phyloP scores from a whole-genome alignment of 1,139 yeast species.

The Yamadazyma siamensis region DNA sequence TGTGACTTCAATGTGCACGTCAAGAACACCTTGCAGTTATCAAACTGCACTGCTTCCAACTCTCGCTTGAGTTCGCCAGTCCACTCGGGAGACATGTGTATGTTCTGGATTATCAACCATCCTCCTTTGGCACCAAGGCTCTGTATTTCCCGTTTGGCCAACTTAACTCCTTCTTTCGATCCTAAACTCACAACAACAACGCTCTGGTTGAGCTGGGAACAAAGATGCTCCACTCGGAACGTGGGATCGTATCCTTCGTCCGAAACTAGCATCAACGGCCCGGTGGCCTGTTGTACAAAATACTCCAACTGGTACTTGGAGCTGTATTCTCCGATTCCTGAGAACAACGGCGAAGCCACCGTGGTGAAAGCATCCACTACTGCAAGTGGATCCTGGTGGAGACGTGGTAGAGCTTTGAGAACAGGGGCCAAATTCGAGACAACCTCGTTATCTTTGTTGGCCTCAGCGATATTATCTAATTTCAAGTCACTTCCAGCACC shows the following conservation, averaged over 20 bases:
- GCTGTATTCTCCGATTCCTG: constrained; percentile 22
- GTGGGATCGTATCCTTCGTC: constrained; percentile 69
- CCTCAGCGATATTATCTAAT: constrained; percentile 4
- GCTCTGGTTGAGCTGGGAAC: constrained; percentile 21
- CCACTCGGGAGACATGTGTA: constrained; percentile 72
- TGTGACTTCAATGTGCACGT: constrained; percentile 51
- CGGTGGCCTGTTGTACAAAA: constrained; percentile 16
- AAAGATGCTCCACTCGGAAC: constrained; percentile 46
- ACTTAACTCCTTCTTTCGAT: constrained; percentile 59
- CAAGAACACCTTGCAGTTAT: constrained; percentile 52
- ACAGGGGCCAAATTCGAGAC: constrained; percentile 13
- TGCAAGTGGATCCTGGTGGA: constrained; percentile 4
- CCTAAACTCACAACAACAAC: constrained; percentile 67
- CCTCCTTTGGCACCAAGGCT: constrained; percentile 43
- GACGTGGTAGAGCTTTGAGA: constrained; percentile 4
- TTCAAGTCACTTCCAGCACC: neutral
- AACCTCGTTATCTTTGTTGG: constrained; percentile 19
- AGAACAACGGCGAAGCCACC: constrained; percentile 19
- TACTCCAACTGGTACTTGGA: constrained; percentile 25
- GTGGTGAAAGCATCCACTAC: constrained; percentile 17
- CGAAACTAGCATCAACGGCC: constrained; percentile 54
- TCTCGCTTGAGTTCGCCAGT: constrained; percentile 49
- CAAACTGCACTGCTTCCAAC: neutral
- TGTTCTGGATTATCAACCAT: constrained; percentile 78
- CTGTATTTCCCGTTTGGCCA: constrained; percentile 54